These are phyloP conservation scores for Tylopilus sp. DNA, from an alignment of 1,284 basidiomycete genomes.

Conservation along the genomic window DNA sequence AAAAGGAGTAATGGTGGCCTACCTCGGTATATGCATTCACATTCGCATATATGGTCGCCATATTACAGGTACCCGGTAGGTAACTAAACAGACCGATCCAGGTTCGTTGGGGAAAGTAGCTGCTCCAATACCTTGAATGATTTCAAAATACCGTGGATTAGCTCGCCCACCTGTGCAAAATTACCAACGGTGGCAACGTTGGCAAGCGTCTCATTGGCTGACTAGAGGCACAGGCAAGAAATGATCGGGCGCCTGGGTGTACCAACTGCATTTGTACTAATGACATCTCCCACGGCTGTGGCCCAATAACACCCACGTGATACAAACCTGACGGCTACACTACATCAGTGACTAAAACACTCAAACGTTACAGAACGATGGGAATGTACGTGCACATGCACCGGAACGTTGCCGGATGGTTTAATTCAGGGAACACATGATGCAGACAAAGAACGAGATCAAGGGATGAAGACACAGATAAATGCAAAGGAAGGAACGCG, in stretches of 20 bases:
- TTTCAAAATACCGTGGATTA: not conserved
- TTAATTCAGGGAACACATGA: conserved; percentile 13
- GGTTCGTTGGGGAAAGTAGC: not conserved
- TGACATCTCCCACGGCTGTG: conserved; percentile 4
- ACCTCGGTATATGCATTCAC: not conserved
- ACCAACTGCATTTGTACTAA: not conserved
- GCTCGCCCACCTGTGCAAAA: conserved; percentile 14
- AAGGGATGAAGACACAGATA: conserved; percentile 9
- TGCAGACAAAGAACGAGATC: conserved; percentile 5
- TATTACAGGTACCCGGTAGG: conserved; percentile 1
- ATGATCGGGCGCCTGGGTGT: not conserved
- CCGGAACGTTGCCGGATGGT: conserved; percentile 20
- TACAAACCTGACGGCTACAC: conserved; percentile 24
- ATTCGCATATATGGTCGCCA: conserved; percentile 4
- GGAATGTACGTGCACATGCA: conserved; percentile 29
- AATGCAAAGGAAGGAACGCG: conserved; percentile 19
- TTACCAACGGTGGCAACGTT: conserved; percentile 13
- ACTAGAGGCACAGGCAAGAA: not conserved
- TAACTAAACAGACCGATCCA: not conserved
- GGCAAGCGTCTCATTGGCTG: not conserved
- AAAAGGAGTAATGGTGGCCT: conserved; percentile 2
- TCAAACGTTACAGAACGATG: conserved; percentile 25
- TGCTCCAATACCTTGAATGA: not conserved
- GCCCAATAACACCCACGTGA: conserved; percentile 4
- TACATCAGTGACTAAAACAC: conserved; percentile 30